Base-by-base conservation (phyloP, 192 early-diverging fungal genomes). In the Chytriomyces hyalinus region DNA sequence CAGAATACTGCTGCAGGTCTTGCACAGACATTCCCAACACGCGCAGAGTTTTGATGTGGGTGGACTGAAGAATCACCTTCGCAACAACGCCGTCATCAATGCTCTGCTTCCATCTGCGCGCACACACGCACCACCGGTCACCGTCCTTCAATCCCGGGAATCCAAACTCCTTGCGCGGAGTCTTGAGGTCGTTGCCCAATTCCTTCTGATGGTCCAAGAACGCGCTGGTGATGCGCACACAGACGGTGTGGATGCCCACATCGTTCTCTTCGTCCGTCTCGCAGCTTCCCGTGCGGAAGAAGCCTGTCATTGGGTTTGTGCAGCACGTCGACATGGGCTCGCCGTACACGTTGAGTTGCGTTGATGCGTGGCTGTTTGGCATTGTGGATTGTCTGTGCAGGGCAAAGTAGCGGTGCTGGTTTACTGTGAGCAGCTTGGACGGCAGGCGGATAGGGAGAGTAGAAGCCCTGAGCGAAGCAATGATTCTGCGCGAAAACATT, bases 221-320 rank as follows among this genome's bases (percentile, higher is more conserved):
- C n/a, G 22, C 68, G 46, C 24, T 15, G 6, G 68, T 24, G 26
- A 70, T 51, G 4, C 22, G 49, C 20, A 51, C 68, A 28, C 68
- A 70, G 20, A 70, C 26, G 17, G 68, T 70, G 50, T 70, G 68
- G 20, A 11, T 13, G 50, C 68, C 68, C 1, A 22, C 17, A 20
- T 70, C 68, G 46, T 49, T 49, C 26, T 3, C 20, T 2, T 36
- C 65, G 17, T 70, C 68, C 8, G 68, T 70, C 26, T 70, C 68
- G 13, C 68, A 70, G 68, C 10, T 53, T 10, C 68, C 68, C 22
- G 68, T 70, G 47, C 68, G 68, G 26, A 70, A 70, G 68, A 53
- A 70, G 48, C 68, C 68, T 2, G 68, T 70, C 68, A 70, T 11
- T 8, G 68, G 68, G 49, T 6, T 24, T 9, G 68, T 70, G 50